Percentiles rank a stretch among this genome's conserved stretches.
Conservation (phyloP, 768 basidiomycete genomes). For the Phylloporus sp. region DNA sequence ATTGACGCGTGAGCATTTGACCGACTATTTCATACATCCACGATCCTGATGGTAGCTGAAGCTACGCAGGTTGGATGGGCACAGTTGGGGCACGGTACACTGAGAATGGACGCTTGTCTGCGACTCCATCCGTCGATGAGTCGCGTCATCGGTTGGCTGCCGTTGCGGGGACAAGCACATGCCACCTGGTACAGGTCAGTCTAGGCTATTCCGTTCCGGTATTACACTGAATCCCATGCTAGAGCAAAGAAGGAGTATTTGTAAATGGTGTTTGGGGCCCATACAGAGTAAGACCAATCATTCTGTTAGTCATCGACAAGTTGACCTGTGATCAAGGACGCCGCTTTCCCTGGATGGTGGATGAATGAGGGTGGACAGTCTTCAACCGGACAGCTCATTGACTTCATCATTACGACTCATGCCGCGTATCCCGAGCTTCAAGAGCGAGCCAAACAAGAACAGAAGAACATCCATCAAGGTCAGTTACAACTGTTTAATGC, state of each 20-base stretch:
- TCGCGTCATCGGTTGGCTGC: constrained; percentile 82
- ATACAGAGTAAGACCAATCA: constrained; percentile 51
- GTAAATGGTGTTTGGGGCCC: constrained; percentile 94
- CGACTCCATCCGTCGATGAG: constrained; percentile 64
- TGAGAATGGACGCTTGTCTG: constrained; percentile 49
- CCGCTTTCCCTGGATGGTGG: constrained; percentile 94
- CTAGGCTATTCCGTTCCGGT: not conserved
- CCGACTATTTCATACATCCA: not conserved
- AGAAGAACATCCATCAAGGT: constrained; percentile 60
- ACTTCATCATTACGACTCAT: constrained; percentile 92
- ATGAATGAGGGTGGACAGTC: constrained; percentile 99
- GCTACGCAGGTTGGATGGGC: constrained; percentile 96
- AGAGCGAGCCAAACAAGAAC: constrained; percentile 54
- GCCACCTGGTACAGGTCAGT: constrained; percentile 84
- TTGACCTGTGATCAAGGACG: constrained; percentile 47
- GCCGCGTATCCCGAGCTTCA: constrained; percentile 74
- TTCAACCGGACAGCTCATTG: constrained; percentile 91
- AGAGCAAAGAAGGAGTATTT: constrained; percentile 81
- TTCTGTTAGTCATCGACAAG: not conserved
- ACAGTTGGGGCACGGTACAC: constrained; percentile 80
- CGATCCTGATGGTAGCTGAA: constrained; percentile 21
- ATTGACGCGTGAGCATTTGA: constrained; percentile 78
- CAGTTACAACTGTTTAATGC: not conserved
- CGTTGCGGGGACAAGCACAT: constrained; percentile 95
- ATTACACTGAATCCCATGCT: not conserved